These are phyloP conservation scores for Mycena maculata DNA, from an alignment of 768 basidiomycete species.

Conservation along the genomic window DNA sequence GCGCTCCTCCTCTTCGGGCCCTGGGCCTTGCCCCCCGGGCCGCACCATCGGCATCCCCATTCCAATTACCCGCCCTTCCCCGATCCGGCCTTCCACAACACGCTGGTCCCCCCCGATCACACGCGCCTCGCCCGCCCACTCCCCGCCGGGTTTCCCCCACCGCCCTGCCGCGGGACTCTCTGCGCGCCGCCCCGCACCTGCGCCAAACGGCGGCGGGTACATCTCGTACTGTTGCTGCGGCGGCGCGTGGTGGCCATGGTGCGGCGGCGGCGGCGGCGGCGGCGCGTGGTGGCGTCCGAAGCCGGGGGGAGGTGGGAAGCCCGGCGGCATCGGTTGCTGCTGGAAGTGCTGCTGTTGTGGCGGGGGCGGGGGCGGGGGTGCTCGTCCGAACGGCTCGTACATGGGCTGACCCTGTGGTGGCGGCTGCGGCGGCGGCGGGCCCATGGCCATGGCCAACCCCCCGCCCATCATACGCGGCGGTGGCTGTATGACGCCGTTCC, in stretches of 20 bases:
- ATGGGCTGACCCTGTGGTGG: constrained; percentile 18
- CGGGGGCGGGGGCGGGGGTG: constrained; percentile 19
- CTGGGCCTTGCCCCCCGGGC: constrained; percentile 33
- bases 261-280: constrained; percentile 30
- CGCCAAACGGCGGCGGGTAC: constrained; percentile 33
- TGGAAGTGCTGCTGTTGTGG: constrained; percentile 17
- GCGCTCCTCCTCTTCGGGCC: constrained; percentile 43
- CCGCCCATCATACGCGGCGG: constrained; percentile 2
- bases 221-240: constrained; percentile 35
- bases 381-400: constrained; percentile 27
- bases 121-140: constrained; percentile 39
- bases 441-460: constrained; percentile 15
- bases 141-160: constrained; percentile 40
- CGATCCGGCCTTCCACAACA: constrained; percentile 6
- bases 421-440: constrained; percentile 22
- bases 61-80: constrained; percentile 36
- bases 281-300: constrained; percentile 34
- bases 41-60: constrained; percentile 44
- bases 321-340: constrained; percentile 23
- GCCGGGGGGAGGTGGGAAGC: constrained; percentile 23
- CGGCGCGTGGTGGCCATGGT: constrained; percentile 28
- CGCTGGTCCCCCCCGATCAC: constrained; percentile 28
- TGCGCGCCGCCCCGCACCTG: constrained; percentile 32
- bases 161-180: constrained; percentile 32
- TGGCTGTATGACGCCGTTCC: constrained; percentile 8